A percentile compares a stretch with the other conserved stretches of the same genome.
phyloP scores from a whole-genome alignment of 257 asterid genomes.

The Jacaranda copaia region DNA sequence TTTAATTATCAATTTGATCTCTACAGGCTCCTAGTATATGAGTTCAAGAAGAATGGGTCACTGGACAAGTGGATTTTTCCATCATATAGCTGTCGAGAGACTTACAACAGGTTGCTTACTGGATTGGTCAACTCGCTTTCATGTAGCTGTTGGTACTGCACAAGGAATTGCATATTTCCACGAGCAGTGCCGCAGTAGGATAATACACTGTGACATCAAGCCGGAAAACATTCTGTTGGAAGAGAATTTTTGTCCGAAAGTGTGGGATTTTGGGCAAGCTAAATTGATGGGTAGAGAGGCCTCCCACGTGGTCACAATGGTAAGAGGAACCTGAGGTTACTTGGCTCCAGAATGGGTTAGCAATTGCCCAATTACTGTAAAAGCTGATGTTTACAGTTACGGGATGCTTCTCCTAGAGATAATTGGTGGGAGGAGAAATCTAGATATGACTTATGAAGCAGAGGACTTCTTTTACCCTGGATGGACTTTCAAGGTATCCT shows the following conservation, averaged over 20 bases:
- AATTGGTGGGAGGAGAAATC: conserved; percentile 87
- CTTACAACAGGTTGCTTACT: conserved; percentile 37
- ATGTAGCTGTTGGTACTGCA: conserved; percentile 82
- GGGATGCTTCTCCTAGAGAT: conserved; percentile 94
- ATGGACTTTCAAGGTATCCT: conserved; percentile 93
- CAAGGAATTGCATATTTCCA: conserved; percentile 93
- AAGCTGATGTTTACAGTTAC: conserved; percentile 91
- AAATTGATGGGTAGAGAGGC: conserved; percentile 96
- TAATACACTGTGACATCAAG: conserved; percentile 91
- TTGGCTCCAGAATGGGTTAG: conserved; percentile 93
- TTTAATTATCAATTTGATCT: background rate
- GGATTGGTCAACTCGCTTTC: conserved; percentile 79
- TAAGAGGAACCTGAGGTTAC: conserved; percentile 89
- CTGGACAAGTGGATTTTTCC: conserved; percentile 90
- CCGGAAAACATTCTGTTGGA: conserved; percentile 91
- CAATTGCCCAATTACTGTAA: conserved; percentile 85
- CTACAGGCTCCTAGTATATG: conserved; percentile 88
- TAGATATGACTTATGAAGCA: conserved; percentile 77
- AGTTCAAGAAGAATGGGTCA: conserved; percentile 91
- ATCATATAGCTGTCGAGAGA: conserved; percentile 46
- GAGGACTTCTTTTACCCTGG: conserved; percentile 91
- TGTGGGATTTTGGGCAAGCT: conserved; percentile 92
- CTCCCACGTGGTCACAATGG: conserved; percentile 83
- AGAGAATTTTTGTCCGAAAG: conserved; percentile 82
- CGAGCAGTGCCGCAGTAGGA: conserved; percentile 88